Percentiles rank a stretch among this genome's conserved stretches.
Evolutionary conservation across 768 basidiomycete genomes (phyloP).

Genomic region (Gloeopeniophorella convolvens): DNA sequence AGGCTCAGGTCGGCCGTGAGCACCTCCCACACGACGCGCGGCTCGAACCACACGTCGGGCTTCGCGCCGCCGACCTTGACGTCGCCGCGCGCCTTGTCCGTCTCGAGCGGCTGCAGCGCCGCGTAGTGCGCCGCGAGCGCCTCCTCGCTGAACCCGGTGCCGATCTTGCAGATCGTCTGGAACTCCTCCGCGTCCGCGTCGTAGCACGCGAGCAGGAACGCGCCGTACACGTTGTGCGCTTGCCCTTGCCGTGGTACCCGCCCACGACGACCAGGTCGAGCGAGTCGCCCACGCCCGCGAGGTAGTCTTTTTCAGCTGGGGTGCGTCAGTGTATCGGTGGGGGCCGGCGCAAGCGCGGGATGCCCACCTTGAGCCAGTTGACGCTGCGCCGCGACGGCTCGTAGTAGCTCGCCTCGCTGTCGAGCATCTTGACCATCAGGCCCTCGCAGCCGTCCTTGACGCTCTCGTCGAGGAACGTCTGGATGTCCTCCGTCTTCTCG

Average conservation of each 20-base stretch:
- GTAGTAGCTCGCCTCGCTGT: constrained; percentile 85
- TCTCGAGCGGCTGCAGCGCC: constrained; percentile 73
- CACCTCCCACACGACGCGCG: constrained; percentile 97
- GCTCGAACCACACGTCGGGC: constrained; percentile 97
- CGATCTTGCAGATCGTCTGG: constrained; percentile 98
- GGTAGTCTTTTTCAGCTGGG: constrained; percentile 97
- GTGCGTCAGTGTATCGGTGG: neutral
- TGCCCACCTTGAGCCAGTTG: constrained; percentile 91
- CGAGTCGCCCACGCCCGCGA: constrained; percentile 94
- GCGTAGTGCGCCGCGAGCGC: constrained; percentile 73
- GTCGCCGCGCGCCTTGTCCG: constrained; percentile 65
- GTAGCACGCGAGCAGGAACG: constrained; percentile 95
- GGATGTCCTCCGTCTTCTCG: constrained; percentile 89
- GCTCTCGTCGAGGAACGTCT: constrained; percentile 89
- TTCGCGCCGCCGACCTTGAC: constrained; percentile 89
- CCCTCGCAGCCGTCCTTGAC: constrained; percentile 99
- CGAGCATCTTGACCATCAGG: constrained; percentile 98
- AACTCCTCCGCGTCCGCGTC: constrained; percentile 91
- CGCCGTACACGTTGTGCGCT: constrained; percentile 97
- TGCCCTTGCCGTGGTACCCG: constrained; percentile 95
- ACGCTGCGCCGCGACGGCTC: constrained; percentile 93
- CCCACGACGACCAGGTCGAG: constrained; percentile 97
- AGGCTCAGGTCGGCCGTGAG: constrained; percentile 93
- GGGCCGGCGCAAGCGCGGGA: neutral
- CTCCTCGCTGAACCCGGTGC: constrained; percentile 97